phyloP scores from a whole-genome alignment of 164 flowering plant genomes.

The Annona cherimola region DNA sequence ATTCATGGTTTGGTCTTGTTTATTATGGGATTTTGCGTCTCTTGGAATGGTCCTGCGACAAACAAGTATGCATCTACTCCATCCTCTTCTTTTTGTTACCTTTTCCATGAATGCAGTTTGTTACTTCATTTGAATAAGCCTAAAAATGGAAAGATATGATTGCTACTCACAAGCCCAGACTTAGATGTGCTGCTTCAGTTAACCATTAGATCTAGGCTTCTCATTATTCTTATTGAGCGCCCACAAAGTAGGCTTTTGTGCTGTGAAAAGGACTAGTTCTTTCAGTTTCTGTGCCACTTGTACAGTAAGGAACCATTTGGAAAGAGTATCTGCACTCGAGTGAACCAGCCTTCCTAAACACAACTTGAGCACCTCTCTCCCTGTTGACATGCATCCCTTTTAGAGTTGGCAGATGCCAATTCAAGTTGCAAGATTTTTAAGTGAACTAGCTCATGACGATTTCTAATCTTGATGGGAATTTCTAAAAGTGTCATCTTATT shows the following conservation, averaged over 20 bases:
- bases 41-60: constrained; percentile 92
- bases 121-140: not conserved
- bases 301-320: not conserved
- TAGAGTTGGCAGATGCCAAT: not conserved
- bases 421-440: not conserved
- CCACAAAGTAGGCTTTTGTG: not conserved
- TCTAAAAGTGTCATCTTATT: too few species aligned
- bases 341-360: not conserved
- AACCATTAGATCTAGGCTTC: not conserved
- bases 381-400: too few species aligned
- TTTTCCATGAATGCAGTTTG: not conserved
- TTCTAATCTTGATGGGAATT: not conserved
- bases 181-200: not conserved
- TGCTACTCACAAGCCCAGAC: not conserved
- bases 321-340: not conserved
- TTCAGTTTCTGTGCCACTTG: not conserved
- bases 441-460: not conserved
- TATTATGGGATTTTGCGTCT: constrained; percentile 66
- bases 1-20: constrained; percentile 57
- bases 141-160: not conserved
- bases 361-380: not conserved
- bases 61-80: constrained; percentile 57
- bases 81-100: not conserved
- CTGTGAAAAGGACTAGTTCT: not conserved
- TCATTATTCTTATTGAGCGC: not conserved